These are phyloP conservation scores for Penicillium subrubescens DNA, from an alignment of 495 filamentous ascomycete species.

Conservation along the genomic window DNA sequence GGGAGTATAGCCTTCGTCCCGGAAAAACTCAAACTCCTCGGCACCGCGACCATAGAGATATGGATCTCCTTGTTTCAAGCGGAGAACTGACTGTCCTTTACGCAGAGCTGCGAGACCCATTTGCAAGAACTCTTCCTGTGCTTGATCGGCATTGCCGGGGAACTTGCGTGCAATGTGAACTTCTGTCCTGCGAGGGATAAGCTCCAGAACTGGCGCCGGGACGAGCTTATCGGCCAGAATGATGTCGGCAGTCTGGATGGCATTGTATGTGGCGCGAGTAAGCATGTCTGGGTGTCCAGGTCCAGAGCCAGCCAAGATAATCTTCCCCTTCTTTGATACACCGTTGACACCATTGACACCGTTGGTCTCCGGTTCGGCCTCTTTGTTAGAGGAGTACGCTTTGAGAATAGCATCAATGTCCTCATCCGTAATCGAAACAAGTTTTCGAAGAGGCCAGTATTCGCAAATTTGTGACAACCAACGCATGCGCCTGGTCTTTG, in stretches of 20 bases:
- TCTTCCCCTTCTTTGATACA: conserved; percentile 55
- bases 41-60: conserved; percentile 94
- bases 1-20: conserved; percentile 65
- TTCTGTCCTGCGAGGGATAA: conserved; percentile 86
- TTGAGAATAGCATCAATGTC: conserved; percentile 75
- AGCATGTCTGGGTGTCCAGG: conserved; percentile 91
- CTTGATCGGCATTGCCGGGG: conserved; percentile 91
- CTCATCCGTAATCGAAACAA: conserved; percentile 75
- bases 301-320: conserved; percentile 90
- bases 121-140: conserved; percentile 87
- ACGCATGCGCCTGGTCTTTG: conserved; percentile 79
- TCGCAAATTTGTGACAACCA: conserved; percentile 98
- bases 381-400: conserved; percentile 56
- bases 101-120: conserved; percentile 72
- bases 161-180: conserved; percentile 96
- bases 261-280: conserved; percentile 84
- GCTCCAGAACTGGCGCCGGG: conserved; percentile 78
- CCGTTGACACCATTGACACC: conserved; percentile 23
- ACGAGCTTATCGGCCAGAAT: conserved; percentile 97
- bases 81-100: conserved; percentile 75
- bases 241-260: conserved; percentile 80
- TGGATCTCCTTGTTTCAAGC: conserved; percentile 94
- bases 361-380: conserved; percentile 21
- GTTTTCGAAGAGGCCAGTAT: conserved; percentile 89
- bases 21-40: conserved; percentile 90